Base-by-base conservation (phyloP, 2,329 filamentous ascomycete genomes). In the Coleophoma cylindrospora region DNA sequence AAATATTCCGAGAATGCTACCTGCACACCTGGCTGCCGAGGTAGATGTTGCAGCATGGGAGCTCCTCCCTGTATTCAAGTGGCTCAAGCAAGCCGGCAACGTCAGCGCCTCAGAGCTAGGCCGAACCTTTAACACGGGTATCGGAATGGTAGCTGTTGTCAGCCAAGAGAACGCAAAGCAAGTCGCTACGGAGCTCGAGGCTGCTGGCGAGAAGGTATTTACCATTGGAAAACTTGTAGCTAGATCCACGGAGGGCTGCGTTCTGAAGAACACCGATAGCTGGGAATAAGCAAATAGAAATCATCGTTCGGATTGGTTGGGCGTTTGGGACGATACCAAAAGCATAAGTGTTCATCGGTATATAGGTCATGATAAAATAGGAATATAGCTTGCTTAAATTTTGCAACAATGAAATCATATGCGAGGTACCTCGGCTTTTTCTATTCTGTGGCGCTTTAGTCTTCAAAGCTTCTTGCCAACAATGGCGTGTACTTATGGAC, bases 1-100 rank as follows among this genome's bases (percentile, higher is more conserved):
- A 71, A 99, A 99, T 68, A 86, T 99, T 22, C 94, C 94, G 32
- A 85, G 94, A 57, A 95, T 95, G 87, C 77, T 99, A 15, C 94
- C 94, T 2, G 69, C 78, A 34, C 74, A 84, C 43, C 80, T 99
- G 6, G 80, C 87, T 2, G 92, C 91, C 2, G 82, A 91, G 65
- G 83, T 99, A 49, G 87, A 96, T 61, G 87, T 87, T 43, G 73
- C 75, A 40, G 71, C 80, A 1, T 99, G 91, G 90, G 68, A 81
- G 22, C 76, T 91, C 40, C 90, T 88, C 0, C 72, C 80, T 1
- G 87, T 96, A 4, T 94, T 97, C 73, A 77, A 77, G 63, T 99
- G 94, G 94, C 77, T 99, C 61, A 90, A 91, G 72, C 49, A 67
- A 54, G 73, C 75, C 3, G 83, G 82, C n/a, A 86, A 87, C 53